phyloP scores from a whole-genome alignment of 2,329 filamentous ascomycete species.

The Verticillium zaregamsianum region DNA sequence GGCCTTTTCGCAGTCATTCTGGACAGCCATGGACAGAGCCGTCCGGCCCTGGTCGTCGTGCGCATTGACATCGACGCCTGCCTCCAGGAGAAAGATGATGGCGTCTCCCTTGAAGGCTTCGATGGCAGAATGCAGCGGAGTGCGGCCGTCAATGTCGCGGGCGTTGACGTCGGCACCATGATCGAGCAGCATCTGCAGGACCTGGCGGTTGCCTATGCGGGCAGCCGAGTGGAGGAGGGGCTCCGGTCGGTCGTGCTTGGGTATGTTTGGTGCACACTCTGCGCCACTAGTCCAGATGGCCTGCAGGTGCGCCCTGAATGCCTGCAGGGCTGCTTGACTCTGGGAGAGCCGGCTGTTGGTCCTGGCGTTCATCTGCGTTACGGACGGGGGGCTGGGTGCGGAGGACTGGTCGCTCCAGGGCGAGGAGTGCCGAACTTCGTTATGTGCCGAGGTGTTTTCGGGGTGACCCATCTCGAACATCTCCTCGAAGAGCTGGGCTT shows the following conservation, averaged over 20 bases:
- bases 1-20: not conserved
- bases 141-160: not conserved
- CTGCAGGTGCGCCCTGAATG: not conserved
- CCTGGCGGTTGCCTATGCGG: not conserved
- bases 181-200: not conserved
- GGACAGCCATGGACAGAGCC: constrained; percentile 1
- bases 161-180: not conserved
- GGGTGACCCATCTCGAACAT: not conserved
- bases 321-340: not conserved
- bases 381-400: not conserved
- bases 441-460: not conserved
- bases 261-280: not conserved
- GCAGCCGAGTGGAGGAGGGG: not conserved
- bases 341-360: not conserved
- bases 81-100: constrained; percentile 1
- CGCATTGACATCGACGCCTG: not conserved
- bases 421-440: not conserved
- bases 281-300: not conserved
- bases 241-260: not conserved
- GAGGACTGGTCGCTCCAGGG: not conserved
- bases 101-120: not conserved
- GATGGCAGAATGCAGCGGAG: not conserved
- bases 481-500: not conserved
- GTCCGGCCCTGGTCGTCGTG: not conserved
- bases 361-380: not conserved